Conservation (phyloP, 805 yeast genomes). For the Lachancea lanzarotensis region DNA sequence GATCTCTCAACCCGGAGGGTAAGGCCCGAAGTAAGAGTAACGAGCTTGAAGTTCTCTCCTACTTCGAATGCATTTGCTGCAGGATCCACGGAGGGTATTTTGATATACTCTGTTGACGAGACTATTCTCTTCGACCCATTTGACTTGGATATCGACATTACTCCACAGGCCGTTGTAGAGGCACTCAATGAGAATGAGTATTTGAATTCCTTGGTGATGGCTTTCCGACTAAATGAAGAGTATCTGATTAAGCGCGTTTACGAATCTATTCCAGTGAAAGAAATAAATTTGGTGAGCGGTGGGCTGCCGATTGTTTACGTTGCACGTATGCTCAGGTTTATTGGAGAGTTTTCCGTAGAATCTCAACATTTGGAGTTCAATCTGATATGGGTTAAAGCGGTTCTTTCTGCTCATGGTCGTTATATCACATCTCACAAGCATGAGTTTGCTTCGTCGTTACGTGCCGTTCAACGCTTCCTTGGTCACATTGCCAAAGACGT, state of each 20-base stretch:
- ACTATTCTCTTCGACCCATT: conserved; percentile 82
- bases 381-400: conserved; percentile 68
- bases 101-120: conserved; percentile 75
- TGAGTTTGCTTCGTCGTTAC: conserved; percentile 55
- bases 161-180: conserved; percentile 68
- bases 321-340: conserved; percentile 55
- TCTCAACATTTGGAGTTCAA: conserved; percentile 82
- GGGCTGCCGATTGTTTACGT: conserved; percentile 75
- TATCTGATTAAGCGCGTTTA: conserved; percentile 66
- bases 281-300: conserved; percentile 58
- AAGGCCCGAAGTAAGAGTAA: conserved; percentile 79
- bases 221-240: conserved; percentile 83
- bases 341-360: conserved; percentile 60
- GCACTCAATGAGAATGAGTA: conserved; percentile 51
- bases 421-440: conserved; percentile 58
- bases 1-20: conserved; percentile 71
- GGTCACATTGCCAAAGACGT: conserved; percentile 70
- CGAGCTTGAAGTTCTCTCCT: conserved; percentile 77
- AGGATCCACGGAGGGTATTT: conserved; percentile 89
- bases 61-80: conserved; percentile 88
- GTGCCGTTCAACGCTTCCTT: conserved; percentile 69
- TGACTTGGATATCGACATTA: conserved; percentile 87
- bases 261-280: conserved; percentile 65
- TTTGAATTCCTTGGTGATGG: conserved; percentile 79
- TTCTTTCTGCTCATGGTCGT: conserved; percentile 70